Evolutionary conservation across 1,284 basidiomycete species (phyloP).

Genomic region (Coriolopsis trogii): DNA sequence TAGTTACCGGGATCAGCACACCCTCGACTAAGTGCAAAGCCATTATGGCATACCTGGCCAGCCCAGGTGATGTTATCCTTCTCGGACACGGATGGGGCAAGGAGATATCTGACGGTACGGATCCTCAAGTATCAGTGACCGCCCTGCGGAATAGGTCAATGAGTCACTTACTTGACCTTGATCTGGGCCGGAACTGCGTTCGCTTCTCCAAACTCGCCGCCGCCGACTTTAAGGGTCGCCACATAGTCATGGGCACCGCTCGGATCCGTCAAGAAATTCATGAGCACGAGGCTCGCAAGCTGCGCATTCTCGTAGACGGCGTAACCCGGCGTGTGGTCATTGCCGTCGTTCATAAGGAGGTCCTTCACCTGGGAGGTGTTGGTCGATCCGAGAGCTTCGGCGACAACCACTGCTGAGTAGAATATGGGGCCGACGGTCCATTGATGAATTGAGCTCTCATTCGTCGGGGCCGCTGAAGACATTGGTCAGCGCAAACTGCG

Average conservation of each 20-base stretch:
- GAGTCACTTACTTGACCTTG: slow-evolving; percentile 49
- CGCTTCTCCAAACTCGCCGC: slow-evolving; percentile 39
- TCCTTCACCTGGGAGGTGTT: slow-evolving; percentile 63
- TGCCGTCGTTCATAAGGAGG: slow-evolving; percentile 49
- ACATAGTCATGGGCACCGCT: slow-evolving; percentile 53
- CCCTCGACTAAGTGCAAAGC: neutral
- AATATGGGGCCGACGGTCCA: slow-evolving; percentile 70
- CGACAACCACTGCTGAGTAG: slow-evolving; percentile 67
- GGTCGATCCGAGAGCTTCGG: slow-evolving; percentile 66
- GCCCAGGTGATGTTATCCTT: slow-evolving; percentile 78
- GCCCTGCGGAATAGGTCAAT: too few relatives aligned
- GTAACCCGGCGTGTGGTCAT: slow-evolving; percentile 66
- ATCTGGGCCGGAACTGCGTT: slow-evolving; percentile 45
- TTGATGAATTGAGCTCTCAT: slow-evolving; percentile 54
- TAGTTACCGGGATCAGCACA: neutral
- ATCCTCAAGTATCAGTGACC: neutral
- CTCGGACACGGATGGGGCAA: slow-evolving; percentile 53
- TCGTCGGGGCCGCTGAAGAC: slow-evolving; percentile 57
- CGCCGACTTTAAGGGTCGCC: slow-evolving; percentile 47
- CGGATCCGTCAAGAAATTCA: slow-evolving; percentile 67
- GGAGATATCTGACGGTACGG: slow-evolving; percentile 42
- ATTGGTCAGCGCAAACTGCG: neutral
- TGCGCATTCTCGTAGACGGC: slow-evolving; percentile 67
- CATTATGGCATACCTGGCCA: slow-evolving; percentile 43
- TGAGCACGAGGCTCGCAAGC: slow-evolving; percentile 58